Conservation (phyloP, 2,329 filamentous ascomycete species). For the Pseudogymnoascus sp. region DNA sequence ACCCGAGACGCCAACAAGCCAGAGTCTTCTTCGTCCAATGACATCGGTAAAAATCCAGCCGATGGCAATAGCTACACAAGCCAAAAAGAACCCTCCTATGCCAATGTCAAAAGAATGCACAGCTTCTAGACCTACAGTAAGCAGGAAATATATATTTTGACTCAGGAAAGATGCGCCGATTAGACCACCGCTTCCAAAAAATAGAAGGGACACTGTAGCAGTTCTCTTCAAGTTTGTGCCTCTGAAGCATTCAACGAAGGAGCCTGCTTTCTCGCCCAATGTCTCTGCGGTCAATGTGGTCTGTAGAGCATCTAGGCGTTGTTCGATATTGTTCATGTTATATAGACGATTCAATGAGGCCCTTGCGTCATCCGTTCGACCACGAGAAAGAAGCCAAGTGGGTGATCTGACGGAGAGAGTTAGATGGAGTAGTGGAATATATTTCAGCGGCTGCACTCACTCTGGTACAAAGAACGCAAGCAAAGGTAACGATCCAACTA, state of each 20-base stretch:
- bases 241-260: constrained; percentile 29
- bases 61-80: constrained; percentile 15
- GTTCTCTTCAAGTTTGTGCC: constrained; percentile 29
- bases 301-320: constrained; percentile 14
- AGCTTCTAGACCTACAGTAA: constrained; percentile 16
- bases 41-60: constrained; percentile 19
- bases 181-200: constrained; percentile 20
- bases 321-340: constrained; percentile 14
- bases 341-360: constrained; percentile 13
- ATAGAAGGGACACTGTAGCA: constrained; percentile 30
- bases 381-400: constrained; percentile 15
- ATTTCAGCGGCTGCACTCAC: background rate
- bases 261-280: constrained; percentile 8
- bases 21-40: constrained; percentile 29
- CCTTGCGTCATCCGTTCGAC: constrained; percentile 8
- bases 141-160: constrained; percentile 19
- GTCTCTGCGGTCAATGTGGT: background rate
- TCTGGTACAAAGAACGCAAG: background rate
- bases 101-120: constrained; percentile 17
- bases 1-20: constrained; percentile 22
- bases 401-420: constrained; percentile 12
- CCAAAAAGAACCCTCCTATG: constrained; percentile 18
- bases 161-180: constrained; percentile 16
- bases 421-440: background rate
- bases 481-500: background rate